Evolutionary conservation across 148 eudicot species (phyloP), one percentile per base, ranked within the genome.

Genomic region (Simmondsia chinensis): DNA sequence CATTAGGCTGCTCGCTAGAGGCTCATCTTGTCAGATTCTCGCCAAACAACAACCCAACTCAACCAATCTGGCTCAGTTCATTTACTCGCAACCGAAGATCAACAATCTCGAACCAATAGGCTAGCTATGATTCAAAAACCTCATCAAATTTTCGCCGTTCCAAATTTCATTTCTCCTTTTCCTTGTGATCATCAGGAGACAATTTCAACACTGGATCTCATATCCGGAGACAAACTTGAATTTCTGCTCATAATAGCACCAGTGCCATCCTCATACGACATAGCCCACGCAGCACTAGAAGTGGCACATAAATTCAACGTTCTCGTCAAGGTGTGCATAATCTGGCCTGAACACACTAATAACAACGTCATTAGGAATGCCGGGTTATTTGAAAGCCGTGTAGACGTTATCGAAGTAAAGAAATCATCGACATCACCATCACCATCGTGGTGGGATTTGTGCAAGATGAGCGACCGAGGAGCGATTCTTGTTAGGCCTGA

Each of bases 401-500:
- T 60, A 14, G 78, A 91, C 51, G 59, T 77, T 15, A 38, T 57
- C 10, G 87, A 86, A 68, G 75, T 68, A 33, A 74, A 66, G 37
- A 63, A 14, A 13, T 49, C 54, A 5, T 17, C 56, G 11, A 37
- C 39, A 37, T 70, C 66, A 9, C 39, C 56, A 4, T 91, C 89
- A 9, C 39, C 56, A 4, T 91, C 89, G 2, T 91, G 99, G 99
- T 91, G 99, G 96, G 84, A 91, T 40, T 33, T 77, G 6, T 91
- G 99, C 50, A 56, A 55, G 52, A 82, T 82, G 83, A 74, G 72
- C 8, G 57, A 80, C 32, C 46, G 50, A 68, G 99, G 99, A 66
- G 96, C 99, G 56, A 85, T 91, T 67, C 62, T 91, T 30, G 94
- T 82, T 22, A 76, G 99, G 39, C 99, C 96, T 0, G 94, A 91